These are phyloP conservation scores for Aspergillus pseudotamarii DNA, from an alignment of 2,329 filamentous ascomycete species.

Conservation along the genomic window DNA sequence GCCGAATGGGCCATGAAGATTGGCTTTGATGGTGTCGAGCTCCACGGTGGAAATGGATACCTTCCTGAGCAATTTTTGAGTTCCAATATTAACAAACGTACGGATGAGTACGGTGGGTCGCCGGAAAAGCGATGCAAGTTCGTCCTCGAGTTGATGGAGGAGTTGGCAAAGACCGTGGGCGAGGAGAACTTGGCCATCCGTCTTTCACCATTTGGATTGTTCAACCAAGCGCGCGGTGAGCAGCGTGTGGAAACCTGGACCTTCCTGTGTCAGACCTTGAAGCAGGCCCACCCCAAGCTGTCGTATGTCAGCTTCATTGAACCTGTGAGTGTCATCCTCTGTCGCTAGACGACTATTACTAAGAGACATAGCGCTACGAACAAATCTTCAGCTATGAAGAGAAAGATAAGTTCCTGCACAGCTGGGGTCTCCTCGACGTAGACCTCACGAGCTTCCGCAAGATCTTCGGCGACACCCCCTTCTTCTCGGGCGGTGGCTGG, in stretches of 20 bases:
- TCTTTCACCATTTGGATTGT: constrained; percentile 54
- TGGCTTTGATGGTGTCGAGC: constrained; percentile 58
- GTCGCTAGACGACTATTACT: background rate
- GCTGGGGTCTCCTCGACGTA: constrained; percentile 51
- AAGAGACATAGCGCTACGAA: constrained; percentile 46
- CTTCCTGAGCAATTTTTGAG: constrained; percentile 57
- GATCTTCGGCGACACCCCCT: constrained; percentile 57
- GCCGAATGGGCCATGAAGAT: constrained; percentile 56
- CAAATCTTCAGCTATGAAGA: constrained; percentile 54
- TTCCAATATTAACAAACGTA: constrained; percentile 53
- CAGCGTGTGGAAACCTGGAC: constrained; percentile 59
- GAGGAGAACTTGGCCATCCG: constrained; percentile 51
- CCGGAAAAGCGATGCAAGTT: constrained; percentile 59
- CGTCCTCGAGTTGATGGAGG: constrained; percentile 56
- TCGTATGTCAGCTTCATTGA: constrained; percentile 61
- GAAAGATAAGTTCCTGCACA: constrained; percentile 53
- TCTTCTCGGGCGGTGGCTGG: constrained; percentile 60
- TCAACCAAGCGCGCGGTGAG: constrained; percentile 55
- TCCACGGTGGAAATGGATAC: constrained; percentile 55
- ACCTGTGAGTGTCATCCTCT: constrained; percentile 36
- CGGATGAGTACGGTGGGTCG: constrained; percentile 55
- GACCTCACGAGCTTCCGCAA: constrained; percentile 52
- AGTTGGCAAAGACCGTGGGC: constrained; percentile 49
- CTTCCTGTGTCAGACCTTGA: constrained; percentile 53
- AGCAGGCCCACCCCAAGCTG: constrained; percentile 46